These are phyloP conservation scores for Monosporascus ibericus DNA, from an alignment of 2,329 filamentous ascomycete genomes.

Conservation along the genomic window DNA sequence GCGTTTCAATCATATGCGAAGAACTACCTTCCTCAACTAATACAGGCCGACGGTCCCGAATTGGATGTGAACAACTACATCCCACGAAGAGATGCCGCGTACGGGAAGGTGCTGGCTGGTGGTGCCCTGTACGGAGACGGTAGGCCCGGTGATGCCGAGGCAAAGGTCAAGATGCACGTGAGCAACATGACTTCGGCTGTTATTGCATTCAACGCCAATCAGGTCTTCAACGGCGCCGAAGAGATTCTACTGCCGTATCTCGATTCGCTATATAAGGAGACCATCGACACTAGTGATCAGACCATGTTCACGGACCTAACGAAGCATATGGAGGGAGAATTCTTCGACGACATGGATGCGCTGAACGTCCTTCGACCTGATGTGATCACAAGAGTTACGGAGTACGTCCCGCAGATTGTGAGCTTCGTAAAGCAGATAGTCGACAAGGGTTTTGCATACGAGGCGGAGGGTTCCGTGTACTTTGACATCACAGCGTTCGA, in stretches of 20 bases:
- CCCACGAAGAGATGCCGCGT: conserved; percentile 43
- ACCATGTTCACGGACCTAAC: conserved; percentile 83
- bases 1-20: conserved; percentile 52
- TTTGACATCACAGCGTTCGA: conserved; percentile 90
- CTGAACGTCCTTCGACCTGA: conserved; percentile 82
- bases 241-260: conserved; percentile 76
- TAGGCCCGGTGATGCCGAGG: conserved; percentile 68
- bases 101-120: conserved; percentile 49
- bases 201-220: conserved; percentile 39
- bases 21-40: conserved; percentile 47
- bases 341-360: conserved; percentile 79
- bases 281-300: conserved; percentile 55
- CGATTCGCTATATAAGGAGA: conserved; percentile 61
- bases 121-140: conserved; percentile 50
- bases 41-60: conserved; percentile 32
- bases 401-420: conserved; percentile 84
- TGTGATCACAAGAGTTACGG: conserved; percentile 81
- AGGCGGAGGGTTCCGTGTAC: conserved; percentile 79
- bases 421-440: conserved; percentile 78
- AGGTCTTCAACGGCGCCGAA: conserved; percentile 50
- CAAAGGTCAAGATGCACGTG: conserved; percentile 87
- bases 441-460: conserved; percentile 80
- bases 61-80: conserved; percentile 47
- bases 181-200: conserved; percentile 52
- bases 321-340: conserved; percentile 77